Percentiles rank a stretch among this genome's conserved stretches.
phyloP scores from a whole-genome alignment of 805 yeast genomes.

The Candida vaughaniae region DNA sequence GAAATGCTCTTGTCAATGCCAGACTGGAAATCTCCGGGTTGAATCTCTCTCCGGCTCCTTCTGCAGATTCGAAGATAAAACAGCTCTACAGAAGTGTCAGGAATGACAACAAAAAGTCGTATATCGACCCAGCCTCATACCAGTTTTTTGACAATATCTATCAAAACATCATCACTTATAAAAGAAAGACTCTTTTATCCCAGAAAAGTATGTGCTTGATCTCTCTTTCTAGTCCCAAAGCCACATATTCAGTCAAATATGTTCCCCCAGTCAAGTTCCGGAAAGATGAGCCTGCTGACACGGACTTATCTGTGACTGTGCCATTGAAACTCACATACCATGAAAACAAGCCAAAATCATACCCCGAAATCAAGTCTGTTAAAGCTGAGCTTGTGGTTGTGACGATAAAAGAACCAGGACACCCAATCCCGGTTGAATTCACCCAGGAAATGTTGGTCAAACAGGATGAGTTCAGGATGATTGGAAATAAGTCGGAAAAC shows the following conservation, averaged over 20 bases:
- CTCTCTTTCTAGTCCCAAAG: conserved; percentile 36
- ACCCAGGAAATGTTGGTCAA: conserved; percentile 39
- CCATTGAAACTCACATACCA: conserved; percentile 33
- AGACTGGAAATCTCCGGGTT: conserved; percentile 1
- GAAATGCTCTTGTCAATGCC: conserved; percentile 5
- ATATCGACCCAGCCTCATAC: neutral
- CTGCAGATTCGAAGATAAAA: conserved; percentile 19
- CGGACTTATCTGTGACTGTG: conserved; percentile 18
- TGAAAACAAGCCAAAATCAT: conserved; percentile 6
- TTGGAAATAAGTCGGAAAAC: conserved; percentile 23
- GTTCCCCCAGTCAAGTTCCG: conserved; percentile 33
- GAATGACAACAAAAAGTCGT: conserved; percentile 16
- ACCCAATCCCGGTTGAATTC: conserved; percentile 39
- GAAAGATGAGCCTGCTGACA: conserved; percentile 8
- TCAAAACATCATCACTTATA: conserved; percentile 30
- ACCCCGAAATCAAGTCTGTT: conserved; percentile 35
- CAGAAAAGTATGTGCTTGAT: conserved; percentile 24
- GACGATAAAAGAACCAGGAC: conserved; percentile 34
- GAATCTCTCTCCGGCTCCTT: conserved; percentile 18
- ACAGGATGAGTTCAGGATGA: conserved; percentile 26
- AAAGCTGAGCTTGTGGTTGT: conserved; percentile 35
- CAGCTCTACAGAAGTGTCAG: conserved; percentile 31
- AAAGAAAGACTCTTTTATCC: conserved; percentile 36
- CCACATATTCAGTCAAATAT: conserved; percentile 25
- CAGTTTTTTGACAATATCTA: conserved; percentile 17